Conservation (phyloP, 2,329 filamentous ascomycete species). For the Colletotrichum truncatum region DNA sequence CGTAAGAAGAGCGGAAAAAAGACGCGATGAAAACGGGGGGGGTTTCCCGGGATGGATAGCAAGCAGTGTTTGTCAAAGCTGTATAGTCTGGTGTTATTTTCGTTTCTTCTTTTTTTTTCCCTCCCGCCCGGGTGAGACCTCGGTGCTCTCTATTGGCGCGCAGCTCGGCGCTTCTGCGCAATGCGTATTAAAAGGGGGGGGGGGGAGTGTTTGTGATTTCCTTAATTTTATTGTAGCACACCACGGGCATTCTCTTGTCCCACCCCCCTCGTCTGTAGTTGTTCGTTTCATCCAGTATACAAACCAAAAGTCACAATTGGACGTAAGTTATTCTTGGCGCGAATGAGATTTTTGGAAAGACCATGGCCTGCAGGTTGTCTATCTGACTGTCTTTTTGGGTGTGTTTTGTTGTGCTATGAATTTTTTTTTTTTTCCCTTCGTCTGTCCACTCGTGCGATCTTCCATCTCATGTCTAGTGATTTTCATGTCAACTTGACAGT, state of each 20-base stretch:
- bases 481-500: too few species aligned
- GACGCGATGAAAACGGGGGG: constrained; percentile 17
- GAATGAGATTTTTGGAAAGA: too few species aligned
- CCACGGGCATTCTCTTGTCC: too few species aligned
- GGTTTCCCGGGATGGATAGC: constrained; percentile 29
- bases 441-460: too few species aligned
- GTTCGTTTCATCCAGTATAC: constrained; percentile 1
- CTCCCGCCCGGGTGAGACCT: background rate
- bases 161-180: background rate
- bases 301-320: background rate
- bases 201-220: background rate
- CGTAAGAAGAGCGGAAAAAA: background rate
- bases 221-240: too few species aligned
- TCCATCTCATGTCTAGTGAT: background rate
- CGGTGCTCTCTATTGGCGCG: background rate
- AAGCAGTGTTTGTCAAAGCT: constrained; percentile 30
- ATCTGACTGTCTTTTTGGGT: too few species aligned
- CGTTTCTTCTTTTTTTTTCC: background rate
- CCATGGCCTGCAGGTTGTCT: too few species aligned
- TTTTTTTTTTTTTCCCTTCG: too few species aligned
- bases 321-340: background rate
- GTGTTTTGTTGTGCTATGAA: too few species aligned
- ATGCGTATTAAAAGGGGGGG: background rate
- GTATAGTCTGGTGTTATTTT: constrained; percentile 25
- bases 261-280: background rate